A percentile compares a stretch with the other conserved stretches of the same genome.
phyloP scores from a whole-genome alignment of 208 protist genomes.

The Trypanosoma lewisi region DNA sequence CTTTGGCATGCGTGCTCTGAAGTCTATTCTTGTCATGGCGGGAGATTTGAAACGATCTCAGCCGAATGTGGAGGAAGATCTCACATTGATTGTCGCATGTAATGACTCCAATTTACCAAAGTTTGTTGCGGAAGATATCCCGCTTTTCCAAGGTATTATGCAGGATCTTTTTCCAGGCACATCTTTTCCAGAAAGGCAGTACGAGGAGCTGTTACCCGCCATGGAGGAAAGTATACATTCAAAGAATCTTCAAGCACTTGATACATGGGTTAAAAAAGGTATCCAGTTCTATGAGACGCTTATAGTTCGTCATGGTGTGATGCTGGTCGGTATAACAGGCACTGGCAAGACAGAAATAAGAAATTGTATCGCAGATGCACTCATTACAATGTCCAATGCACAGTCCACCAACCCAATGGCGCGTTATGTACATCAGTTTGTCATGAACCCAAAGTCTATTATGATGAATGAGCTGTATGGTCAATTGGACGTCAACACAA shows the following conservation, averaged over 20 bases:
- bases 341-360: conserved; percentile 94
- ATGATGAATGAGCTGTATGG: conserved; percentile 98
- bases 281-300: conserved; percentile 98
- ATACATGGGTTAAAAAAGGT: conserved; percentile 92
- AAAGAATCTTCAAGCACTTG: conserved; percentile 75
- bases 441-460: conserved; percentile 98
- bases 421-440: conserved; percentile 85
- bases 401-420: conserved; percentile 72
- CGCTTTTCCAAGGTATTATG: conserved; percentile 98
- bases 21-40: conserved; percentile 98
- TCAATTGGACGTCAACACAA: conserved; percentile 91
- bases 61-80: conserved; percentile 95
- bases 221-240: conserved; percentile 78
- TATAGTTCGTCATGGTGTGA: conserved; percentile 97
- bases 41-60: conserved; percentile 96
- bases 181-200: conserved; percentile 92
- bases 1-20: conserved; percentile 98
- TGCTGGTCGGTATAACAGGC: conserved; percentile 98
- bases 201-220: conserved; percentile 88
- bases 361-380: conserved; percentile 73
- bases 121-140: conserved; percentile 98
- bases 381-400: conserved; percentile 61
- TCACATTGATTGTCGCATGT: conserved; percentile 97
- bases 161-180: conserved; percentile 98
- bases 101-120: conserved; percentile 98